Evolutionary conservation across 768 basidiomycete species (phyloP), one percentile per base, ranked within the genome.

Genomic region (Termitomyces eurrhizus): DNA sequence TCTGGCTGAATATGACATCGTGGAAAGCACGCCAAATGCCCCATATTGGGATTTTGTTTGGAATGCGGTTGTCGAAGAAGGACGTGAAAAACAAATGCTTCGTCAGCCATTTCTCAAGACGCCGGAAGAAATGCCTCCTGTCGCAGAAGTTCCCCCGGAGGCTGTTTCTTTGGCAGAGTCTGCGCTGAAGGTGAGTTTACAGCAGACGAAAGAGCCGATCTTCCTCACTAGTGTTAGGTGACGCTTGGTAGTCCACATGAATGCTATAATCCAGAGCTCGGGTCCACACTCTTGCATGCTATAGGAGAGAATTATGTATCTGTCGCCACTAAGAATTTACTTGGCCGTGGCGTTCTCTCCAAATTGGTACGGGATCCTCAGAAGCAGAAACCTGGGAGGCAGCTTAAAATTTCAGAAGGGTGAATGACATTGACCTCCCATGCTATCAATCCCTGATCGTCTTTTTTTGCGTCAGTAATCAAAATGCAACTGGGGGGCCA

Each of bases 351-450:
- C 7, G 78, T 91, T 4, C 69, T 95, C 32, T 85, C 89, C 1
- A 89, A 86, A 69, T 72, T 82, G 9, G 78, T 86, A 57, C 82
- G 84, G 49, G 88, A 90, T 71, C 81, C 81, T 7, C 74, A 77
- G 56, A 86, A 86, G 68, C 72, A 78, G 48, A 84, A 77, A 59
- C 92, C 92, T 8, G 93, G 93, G 33, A 81, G 92, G 56, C 83
- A 81, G 56, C 72, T 91, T 55, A 90, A 87, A 69, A 88, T 93
- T 52, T 90, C 90, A 14, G 93, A 93, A 65, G 71, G 73, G 92
- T 80, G 63, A 35, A 74, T 71, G 21, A 9, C 14, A 36, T 49
- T 29, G 48, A 42, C 45, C 56, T 18, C 4, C 39, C 39, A 18
- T 32, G 3, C 8, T 6, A n/a, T 26, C 7, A 52, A 57, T 44